Conservation (phyloP, 129 eudicot species). For the Lactuca saligna region DNA sequence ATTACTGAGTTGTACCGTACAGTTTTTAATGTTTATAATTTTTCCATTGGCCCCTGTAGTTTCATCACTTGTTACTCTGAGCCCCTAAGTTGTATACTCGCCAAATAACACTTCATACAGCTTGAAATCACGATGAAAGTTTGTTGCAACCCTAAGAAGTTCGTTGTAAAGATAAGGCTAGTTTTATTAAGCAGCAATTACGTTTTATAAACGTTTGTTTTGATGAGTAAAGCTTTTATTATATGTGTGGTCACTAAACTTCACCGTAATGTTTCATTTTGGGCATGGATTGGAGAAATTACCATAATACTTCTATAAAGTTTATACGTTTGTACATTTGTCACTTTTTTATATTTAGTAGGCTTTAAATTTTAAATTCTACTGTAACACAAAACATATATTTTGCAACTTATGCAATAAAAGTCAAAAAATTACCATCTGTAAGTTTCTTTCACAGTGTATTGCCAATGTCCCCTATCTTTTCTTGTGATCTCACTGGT, state of each 20-base stretch:
- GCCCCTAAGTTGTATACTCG: not conserved
- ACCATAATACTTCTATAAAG: no score
- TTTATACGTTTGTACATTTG: no score
- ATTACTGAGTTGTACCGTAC: slow-evolving; percentile 25
- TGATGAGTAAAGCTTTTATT: not conserved
- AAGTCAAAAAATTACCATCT: no score
- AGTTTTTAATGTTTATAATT: not conserved
- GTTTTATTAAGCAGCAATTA: not conserved
- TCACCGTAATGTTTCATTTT: not conserved
- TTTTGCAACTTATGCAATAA: no score
- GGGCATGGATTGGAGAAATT: no score
- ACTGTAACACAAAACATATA: no score
- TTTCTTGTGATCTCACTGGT: no score
- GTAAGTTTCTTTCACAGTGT: no score
- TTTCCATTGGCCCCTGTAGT: not conserved
- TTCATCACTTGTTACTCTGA: not conserved
- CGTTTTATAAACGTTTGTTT: not conserved
- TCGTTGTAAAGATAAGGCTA: not conserved
- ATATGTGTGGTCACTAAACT: not conserved
- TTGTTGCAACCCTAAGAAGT: not conserved
- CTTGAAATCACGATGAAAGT: not conserved
- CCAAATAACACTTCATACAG: not conserved
- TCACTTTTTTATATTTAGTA: no score
- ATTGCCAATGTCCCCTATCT: no score
- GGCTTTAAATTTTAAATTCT: no score